Evolutionary conservation across 495 filamentous ascomycete species (phyloP).

Genomic region (Parachaetomium inaequale): DNA sequence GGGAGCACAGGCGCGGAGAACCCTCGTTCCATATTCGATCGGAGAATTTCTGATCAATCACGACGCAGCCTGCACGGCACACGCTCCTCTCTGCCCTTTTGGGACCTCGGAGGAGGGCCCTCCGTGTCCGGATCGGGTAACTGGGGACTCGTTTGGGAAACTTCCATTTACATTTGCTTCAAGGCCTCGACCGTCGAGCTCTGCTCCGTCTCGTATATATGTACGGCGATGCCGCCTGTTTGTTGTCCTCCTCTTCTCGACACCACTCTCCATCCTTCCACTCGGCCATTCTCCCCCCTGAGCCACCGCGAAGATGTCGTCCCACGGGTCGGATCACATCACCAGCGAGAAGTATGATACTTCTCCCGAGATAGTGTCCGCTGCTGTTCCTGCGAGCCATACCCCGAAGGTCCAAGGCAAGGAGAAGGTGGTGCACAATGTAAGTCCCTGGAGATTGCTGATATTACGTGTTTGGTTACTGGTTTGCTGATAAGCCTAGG

Average conservation of each 20-base stretch:
- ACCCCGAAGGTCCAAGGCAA: slow-evolving; percentile 36
- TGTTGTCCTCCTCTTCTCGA: background rate
- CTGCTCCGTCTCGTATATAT: background rate
- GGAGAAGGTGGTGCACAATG: slow-evolving; percentile 51
- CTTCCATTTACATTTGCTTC: background rate
- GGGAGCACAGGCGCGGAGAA: slow-evolving; percentile 16
- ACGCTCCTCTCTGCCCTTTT: slow-evolving; percentile 23
- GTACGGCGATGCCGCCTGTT: slow-evolving; percentile 1
- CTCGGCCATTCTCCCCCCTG: background rate
- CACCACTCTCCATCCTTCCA: slow-evolving; percentile 5
- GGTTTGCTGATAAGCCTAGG: slow-evolving; percentile 34
- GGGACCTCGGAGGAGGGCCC: slow-evolving; percentile 27
- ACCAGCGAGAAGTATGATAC: slow-evolving; percentile 26
- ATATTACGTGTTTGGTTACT: background rate
- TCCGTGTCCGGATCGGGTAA: slow-evolving; percentile 19
- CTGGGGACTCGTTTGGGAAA: slow-evolving; percentile 4
- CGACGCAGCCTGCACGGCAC: slow-evolving; percentile 3
- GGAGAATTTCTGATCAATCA: slow-evolving; percentile 24
- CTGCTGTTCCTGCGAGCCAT: slow-evolving; percentile 10
- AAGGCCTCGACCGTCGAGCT: background rate
- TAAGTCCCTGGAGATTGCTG: slow-evolving; percentile 31
- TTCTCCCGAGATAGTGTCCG: slow-evolving; percentile 16
- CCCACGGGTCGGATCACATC: slow-evolving; percentile 29
- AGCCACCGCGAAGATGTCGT: slow-evolving; percentile 31
- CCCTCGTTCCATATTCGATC: slow-evolving; percentile 10